Conservation (phyloP, 2,329 filamentous ascomycete genomes). For the Fusarium sp. region DNA sequence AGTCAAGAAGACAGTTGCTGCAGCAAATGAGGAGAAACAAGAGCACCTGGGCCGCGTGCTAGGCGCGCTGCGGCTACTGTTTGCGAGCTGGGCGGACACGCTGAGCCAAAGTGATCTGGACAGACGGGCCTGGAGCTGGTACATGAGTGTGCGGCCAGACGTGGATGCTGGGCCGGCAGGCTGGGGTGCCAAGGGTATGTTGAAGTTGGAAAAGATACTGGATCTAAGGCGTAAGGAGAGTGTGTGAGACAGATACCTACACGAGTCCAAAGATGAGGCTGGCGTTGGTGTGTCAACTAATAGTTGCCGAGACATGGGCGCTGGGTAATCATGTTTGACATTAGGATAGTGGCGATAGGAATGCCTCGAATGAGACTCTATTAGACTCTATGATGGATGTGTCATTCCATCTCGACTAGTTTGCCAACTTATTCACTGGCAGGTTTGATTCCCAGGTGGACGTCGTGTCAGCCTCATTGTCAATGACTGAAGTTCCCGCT, state of each 20-base stretch:
- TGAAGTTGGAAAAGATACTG: constrained; percentile 76
- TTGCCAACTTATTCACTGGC: not conserved
- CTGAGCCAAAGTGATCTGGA: constrained; percentile 77
- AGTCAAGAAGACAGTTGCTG: constrained; percentile 55
- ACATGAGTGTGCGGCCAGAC: constrained; percentile 79
- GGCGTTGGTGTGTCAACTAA: not conserved
- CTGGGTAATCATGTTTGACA: not conserved
- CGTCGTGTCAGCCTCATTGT: not conserved
- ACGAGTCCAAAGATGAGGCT: not conserved
- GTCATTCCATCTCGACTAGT: not conserved
- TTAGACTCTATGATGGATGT: not conserved
- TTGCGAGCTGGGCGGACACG: constrained; percentile 77
- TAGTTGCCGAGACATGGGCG: not conserved
- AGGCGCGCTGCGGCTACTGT: constrained; percentile 77
- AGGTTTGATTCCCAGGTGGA: not conserved
- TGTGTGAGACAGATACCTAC: not conserved
- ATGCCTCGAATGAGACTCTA: not conserved
- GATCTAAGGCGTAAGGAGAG: constrained; percentile 58
- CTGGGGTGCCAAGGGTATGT: constrained; percentile 83
- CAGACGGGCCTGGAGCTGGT: constrained; percentile 84
- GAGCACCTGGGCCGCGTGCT: constrained; percentile 77
- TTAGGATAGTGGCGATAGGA: not conserved
- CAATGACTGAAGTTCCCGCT: not conserved
- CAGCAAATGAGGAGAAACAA: constrained; percentile 71
- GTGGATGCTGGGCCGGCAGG: constrained; percentile 80